Conservation (phyloP, 495 filamentous ascomycete genomes). For the Trypethelium eluteriae region DNA sequence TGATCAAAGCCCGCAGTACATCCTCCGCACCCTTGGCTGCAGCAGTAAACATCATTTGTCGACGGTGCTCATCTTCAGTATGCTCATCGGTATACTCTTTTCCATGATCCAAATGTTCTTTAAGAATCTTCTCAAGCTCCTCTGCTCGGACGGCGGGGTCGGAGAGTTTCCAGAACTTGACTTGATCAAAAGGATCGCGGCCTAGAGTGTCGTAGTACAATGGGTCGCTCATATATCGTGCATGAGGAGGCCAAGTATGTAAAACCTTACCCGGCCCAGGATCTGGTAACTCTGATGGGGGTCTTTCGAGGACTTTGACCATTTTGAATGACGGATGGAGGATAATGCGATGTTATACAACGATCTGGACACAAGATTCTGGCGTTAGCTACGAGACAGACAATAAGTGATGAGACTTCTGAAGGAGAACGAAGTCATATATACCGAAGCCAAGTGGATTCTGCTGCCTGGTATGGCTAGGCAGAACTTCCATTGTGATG, state of each 20-base stretch:
- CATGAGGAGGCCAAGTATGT: neutral
- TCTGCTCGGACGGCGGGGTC: neutral
- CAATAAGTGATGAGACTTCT: too few species aligned
- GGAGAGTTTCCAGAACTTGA: slow-evolving; percentile 3
- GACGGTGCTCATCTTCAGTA: neutral
- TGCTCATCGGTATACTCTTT: slow-evolving; percentile 2
- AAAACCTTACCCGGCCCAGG: neutral
- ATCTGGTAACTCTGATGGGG: neutral
- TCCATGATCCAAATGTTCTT: neutral
- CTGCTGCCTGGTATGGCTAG: too few species aligned
- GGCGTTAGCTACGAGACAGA: too few species aligned
- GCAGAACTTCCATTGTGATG: too few species aligned
- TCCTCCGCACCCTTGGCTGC: neutral
- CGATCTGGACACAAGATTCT: too few species aligned
- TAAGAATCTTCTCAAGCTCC: neutral
- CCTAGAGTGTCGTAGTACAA: neutral
- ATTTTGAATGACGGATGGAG: neutral
- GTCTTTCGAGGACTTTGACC: neutral
- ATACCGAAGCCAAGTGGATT: too few species aligned
- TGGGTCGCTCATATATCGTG: neutral
- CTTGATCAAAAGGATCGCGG: slow-evolving; percentile 2
- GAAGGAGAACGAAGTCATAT: too few species aligned
- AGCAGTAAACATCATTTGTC: slow-evolving; percentile 7
- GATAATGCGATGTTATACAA: too few species aligned
- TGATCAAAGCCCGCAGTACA: neutral